Evolutionary conservation across 164 flowering plant species (phyloP).

Genomic region (Pachysandra terminalis): DNA sequence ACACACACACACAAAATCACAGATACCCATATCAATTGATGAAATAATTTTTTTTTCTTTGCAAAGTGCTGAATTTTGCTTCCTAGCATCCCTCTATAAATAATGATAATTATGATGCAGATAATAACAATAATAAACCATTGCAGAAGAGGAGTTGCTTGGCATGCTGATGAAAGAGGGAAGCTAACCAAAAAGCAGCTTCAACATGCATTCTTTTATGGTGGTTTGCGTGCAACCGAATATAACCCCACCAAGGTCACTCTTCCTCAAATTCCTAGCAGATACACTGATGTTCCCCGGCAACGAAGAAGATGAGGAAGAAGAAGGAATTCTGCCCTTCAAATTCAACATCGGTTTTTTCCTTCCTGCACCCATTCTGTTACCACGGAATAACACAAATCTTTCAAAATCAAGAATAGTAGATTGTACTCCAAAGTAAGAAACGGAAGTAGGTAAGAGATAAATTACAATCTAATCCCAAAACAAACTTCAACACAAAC

Average conservation of each 20-base stretch:
- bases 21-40: no score
- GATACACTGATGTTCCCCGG: conserved; percentile 17
- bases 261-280: conserved; percentile 48
- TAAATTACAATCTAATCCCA: no score
- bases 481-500: no score
- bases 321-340: conserved; percentile 14
- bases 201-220: conserved; percentile 39
- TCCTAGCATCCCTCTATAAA: no score
- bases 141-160: no score
- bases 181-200: conserved; percentile 57
- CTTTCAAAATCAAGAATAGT: no score
- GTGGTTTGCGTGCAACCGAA: conserved; percentile 59
- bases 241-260: conserved; percentile 48
- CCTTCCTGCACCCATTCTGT: conserved; percentile 45
- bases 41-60: no score
- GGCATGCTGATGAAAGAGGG: background rate
- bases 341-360: conserved; percentile 23
- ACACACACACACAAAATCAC: no score
- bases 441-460: no score
- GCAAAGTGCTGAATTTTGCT: no score
- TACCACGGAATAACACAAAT: background rate
- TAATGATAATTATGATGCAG: no score
- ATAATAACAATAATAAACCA: no score
- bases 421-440: conserved; percentile 9
- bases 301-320: background rate